Conservation (phyloP, 1,284 basidiomycete species). For the Ganoderma multipileum region DNA sequence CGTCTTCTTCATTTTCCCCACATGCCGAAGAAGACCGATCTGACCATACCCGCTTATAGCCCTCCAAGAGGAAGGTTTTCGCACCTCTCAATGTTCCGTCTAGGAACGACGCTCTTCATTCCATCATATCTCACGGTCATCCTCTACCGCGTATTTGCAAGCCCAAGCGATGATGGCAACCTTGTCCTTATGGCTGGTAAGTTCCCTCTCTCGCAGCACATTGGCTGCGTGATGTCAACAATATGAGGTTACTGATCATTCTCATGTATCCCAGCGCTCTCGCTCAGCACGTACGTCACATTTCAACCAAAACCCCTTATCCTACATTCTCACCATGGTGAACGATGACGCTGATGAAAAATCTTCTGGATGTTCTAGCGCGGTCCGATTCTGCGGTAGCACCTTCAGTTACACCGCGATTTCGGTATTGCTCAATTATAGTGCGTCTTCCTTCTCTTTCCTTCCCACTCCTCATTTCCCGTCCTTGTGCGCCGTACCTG, state of each 20-base stretch:
- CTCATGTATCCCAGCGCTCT: constrained; percentile 53
- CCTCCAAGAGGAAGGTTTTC: constrained; percentile 82
- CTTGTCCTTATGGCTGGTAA: constrained; percentile 74
- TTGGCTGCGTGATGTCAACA: not conserved
- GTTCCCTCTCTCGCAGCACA: constrained; percentile 32
- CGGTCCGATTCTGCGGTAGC: constrained; percentile 76
- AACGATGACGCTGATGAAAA: not conserved
- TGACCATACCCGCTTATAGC: constrained; percentile 36
- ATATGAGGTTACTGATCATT: constrained; percentile 11
- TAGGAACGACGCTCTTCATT: constrained; percentile 79
- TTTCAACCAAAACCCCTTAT: not conserved
- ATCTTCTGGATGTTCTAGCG: constrained; percentile 46
- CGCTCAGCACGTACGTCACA: constrained; percentile 72
- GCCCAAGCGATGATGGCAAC: constrained; percentile 64
- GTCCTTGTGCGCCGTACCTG: not conserved
- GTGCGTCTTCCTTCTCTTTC: constrained; percentile 47
- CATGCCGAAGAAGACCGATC: not conserved
- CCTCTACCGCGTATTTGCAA: constrained; percentile 73
- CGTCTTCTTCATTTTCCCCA: not conserved
- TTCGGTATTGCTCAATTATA: constrained; percentile 82
- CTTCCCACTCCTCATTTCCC: not conserved
- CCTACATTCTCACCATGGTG: too few species aligned
- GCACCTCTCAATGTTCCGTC: constrained; percentile 84
- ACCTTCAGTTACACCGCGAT: constrained; percentile 84
- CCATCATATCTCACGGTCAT: constrained; percentile 79